Evolutionary conservation across 495 filamentous ascomycete species (phyloP), one percentile per base, ranked within the genome.

Genomic region (Acidiella bohemica): DNA sequence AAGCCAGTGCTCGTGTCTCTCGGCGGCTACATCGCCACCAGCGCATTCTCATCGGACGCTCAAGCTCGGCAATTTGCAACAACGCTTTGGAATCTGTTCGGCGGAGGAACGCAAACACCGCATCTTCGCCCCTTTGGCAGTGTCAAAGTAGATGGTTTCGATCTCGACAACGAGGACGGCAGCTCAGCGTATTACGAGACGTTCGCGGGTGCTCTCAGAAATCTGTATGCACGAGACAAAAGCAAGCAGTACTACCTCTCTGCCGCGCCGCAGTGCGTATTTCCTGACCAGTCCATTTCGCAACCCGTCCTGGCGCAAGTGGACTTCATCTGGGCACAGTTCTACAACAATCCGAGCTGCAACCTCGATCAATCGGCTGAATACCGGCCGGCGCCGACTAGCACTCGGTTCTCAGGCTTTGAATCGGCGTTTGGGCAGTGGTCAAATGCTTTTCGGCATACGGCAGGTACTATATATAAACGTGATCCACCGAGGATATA

Each of bases 1-100:
- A 84, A 81, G 54, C 76, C 70, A 0, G 70, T 86, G 44, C 54
- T 84, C 20, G 54, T 84, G 4, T 81, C 75, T 22, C 67, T 84
- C 32, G 76, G 78, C 29, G 80, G 78, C 14, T 68, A 70, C 10
- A 72, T 65, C 2, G 59, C 59, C 2, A 53, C 53, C 5, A 78
- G 78, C 53, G 67, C 59, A 36, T 80, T 84, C 61, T 49, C 59
- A 12, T 69, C 64, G 12, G 51, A 64, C 10, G 35, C 53, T 10
- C 63, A 69, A 11, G 80, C 80, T 11, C 14, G 7, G 12, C 19
- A 42, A 18, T 68, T 72, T n/a, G 81, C 78, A 2, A 51, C 71
- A 30, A 59, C 66, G 4, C 55, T 86, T 34, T 84, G 79, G 78
- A 56, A 71, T 27, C 71, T 80, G 26, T 84, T 84, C 53, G 80